These are phyloP conservation scores for Plantago lanceolata DNA, from an alignment of 305 asterid genomes.

Conservation along the genomic window DNA sequence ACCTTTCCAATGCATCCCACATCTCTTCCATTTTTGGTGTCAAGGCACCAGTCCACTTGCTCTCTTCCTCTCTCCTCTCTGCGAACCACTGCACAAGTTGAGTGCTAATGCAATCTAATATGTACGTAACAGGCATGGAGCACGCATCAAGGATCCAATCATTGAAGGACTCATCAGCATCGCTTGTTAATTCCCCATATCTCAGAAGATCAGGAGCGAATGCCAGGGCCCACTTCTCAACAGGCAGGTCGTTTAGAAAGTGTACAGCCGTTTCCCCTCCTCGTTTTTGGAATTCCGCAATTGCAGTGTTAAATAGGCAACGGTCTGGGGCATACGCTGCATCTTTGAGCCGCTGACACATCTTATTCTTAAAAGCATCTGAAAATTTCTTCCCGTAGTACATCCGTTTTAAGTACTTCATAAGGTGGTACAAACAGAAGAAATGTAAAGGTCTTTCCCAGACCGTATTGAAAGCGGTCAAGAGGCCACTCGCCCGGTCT, in stretches of 20 bases:
- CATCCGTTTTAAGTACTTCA: not conserved
- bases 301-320: not conserved
- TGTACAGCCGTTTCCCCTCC: not conserved
- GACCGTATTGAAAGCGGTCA: not conserved
- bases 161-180: not conserved
- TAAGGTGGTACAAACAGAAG: not conserved
- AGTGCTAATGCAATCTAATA: not conserved
- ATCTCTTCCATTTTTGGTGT: not conserved
- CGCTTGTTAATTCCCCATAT: not conserved
- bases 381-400: not conserved
- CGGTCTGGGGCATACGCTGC: not conserved
- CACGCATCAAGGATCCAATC: not conserved
- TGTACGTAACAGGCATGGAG: not conserved
- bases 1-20: not conserved
- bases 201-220: not conserved
- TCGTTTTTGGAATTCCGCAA: not conserved
- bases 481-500: constrained; percentile 3
- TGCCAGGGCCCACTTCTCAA: not conserved
- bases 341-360: constrained; percentile 1
- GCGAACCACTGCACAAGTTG: not conserved
- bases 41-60: not conserved
- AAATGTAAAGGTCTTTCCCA: not conserved
- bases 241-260: not conserved
- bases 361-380: not conserved
- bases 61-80: not conserved